Evolutionary conservation across 129 eudicot genomes (phyloP), one percentile per base, ranked within the genome.

Genomic region (Oenanthe sinensis): DNA sequence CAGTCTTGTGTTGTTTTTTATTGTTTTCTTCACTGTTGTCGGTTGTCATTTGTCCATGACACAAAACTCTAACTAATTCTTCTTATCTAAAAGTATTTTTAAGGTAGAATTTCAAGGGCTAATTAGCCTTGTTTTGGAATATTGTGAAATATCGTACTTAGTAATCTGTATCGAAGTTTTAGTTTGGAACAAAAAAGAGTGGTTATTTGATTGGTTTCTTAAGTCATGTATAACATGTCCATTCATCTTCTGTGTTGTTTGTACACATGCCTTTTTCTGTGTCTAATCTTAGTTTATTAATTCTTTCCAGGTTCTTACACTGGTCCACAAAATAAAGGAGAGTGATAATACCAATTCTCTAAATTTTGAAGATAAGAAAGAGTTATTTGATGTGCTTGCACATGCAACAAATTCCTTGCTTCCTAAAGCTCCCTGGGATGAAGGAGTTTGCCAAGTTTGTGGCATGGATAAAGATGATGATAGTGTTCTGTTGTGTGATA

Each of bases 351-450:
- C 75, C 17, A 82, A 80, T 46, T 79, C 80, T 77, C 65, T 83
- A 49, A 80, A 75, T 36, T 86, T 79, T 62, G 97, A 87, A 81
- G 89, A 85, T 65, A 83, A 82, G 77, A 87, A 90, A 81, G 90
- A 96, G 81, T 74, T 89, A 44, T 84, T 84, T 71, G 84, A 87
- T 65, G 81, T 87, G 20, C 78, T 90, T 37, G 68, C 83, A 0
- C 79, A 75, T 45, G 85, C 83, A 46, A 83, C 83, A 30, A 90
- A 92, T 46, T 79, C 82, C 85, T 76, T 88, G 62, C 86, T 96
- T 33, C 99, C 99, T 17, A 81, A 89, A 81, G 97, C 97, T 33
- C 97, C 99, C 70, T 96, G 97, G 97, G 97, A 92, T 22, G 97
- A 92, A 15, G 96, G 99, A 30, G 84, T 96, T 55, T 96, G 99